A percentile compares a stretch with the other conserved stretches of the same genome.
Evolutionary conservation across 208 protist genomes (phyloP).

Genomic region (Zelonia costaricensis): DNA sequence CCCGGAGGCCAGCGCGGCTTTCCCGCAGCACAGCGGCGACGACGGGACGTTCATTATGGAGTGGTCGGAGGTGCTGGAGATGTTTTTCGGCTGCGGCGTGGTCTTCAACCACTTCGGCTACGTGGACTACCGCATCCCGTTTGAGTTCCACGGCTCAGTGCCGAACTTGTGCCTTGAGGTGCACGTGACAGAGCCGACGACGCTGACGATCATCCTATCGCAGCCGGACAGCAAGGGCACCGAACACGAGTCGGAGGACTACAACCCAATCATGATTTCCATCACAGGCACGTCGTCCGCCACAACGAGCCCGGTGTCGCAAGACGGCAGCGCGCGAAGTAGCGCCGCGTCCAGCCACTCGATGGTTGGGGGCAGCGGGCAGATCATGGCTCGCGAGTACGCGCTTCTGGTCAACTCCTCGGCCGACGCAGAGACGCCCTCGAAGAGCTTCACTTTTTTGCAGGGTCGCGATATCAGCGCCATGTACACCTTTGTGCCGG

Average conservation of each 20-base stretch:
- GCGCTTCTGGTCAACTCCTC: conserved; percentile 57
- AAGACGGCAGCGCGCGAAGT: conserved; percentile 18
- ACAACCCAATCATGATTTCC: conserved; percentile 79
- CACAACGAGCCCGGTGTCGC: conserved; percentile 8
- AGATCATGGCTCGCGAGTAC: conserved; percentile 44
- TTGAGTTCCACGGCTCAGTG: conserved; percentile 65
- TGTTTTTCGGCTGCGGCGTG: conserved; percentile 76
- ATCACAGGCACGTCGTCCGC: conserved; percentile 34
- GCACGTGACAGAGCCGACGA: conserved; percentile 39
- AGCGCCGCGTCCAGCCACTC: conserved; percentile 33
- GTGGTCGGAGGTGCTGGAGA: conserved; percentile 65
- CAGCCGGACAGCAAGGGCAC: conserved; percentile 79
- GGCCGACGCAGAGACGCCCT: conserved; percentile 72
- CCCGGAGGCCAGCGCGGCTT: conserved; percentile 32
- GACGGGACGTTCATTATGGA: conserved; percentile 79
- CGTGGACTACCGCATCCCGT: conserved; percentile 77
- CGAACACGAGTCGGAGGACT: conserved; percentile 34
- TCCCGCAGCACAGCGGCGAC: conserved; percentile 38
- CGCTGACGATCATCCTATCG: conserved; percentile 67
- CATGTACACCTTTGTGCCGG: conserved; percentile 71
- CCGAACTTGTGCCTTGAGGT: conserved; percentile 71
- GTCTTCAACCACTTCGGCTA: conserved; percentile 67
- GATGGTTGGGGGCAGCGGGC: conserved; percentile 30
- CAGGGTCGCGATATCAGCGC: conserved; percentile 70
- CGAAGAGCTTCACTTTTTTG: conserved; percentile 67